Base-by-base conservation (phyloP, 139 green algal genomes). In the Auxenochlorella protothecoides region DNA sequence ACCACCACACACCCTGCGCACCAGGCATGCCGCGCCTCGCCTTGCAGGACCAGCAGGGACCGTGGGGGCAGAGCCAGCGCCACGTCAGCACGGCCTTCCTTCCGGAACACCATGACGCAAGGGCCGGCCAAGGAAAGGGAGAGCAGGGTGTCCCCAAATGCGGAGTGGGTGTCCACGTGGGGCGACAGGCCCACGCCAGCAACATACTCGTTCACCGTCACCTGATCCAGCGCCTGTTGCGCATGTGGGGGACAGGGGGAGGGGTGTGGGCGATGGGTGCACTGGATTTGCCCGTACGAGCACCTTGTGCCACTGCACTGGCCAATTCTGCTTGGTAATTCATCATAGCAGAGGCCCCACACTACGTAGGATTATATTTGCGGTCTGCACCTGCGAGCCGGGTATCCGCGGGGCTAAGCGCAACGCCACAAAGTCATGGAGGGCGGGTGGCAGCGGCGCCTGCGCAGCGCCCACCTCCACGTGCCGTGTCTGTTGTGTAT, bases 111-210 rank as follows among this genome's bases (percentile, higher is more conserved):
- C 91, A 99, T 97, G 5, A 91, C 83, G 3, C 76, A 77, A 12
- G 78, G 57, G 59, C 85, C 85, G 3, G 75, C 90, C 59, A 97
- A 83, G 0, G 89, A 95, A 60, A 98, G 77, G 0, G 86, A 93
- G 6, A 92, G 65, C 51, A 99, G 93, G 5, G 92, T 70, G 5
- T 85, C 88, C 80, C 74, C 69, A 67, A 99, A 98, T 4, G 91
- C 89, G 10, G 87, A 93, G 83, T 99, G 95, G 3, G 90, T 96
- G 80, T 99, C 94, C 2, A 98, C 82, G 78, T 99, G 95, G 0
- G 93, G 81, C 4, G 90, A 81, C 51, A 99, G 76, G 11, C 94
- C 94, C n/a, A 97, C 87, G 6, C 95, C 95, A 1, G 76, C 69
- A 0, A 78, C 44, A 73, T 99, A 99, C 74, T 97, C 91, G 72